Conservation (phyloP, 1,284 basidiomycete genomes). For the Cutaneotrichosporon sp. region DNA sequence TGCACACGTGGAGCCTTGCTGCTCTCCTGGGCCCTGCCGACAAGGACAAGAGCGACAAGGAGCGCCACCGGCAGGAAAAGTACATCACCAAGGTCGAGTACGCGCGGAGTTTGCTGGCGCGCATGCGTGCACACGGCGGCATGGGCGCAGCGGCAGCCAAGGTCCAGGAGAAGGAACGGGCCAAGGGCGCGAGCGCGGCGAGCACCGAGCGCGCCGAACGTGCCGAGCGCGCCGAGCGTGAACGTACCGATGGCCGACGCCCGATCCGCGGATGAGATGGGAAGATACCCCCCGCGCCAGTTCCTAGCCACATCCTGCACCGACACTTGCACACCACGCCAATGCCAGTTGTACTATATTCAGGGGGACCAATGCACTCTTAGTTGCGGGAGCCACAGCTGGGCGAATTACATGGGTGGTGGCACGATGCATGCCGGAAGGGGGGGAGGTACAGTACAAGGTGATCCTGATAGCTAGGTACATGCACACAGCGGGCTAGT, state of each 20-base stretch:
- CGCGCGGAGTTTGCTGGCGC: constrained; percentile 36
- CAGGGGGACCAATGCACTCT: background rate
- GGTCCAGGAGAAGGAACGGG: constrained; percentile 9
- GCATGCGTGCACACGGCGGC: constrained; percentile 25
- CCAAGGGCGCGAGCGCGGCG: background rate
- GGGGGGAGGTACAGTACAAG: too few relatives aligned
- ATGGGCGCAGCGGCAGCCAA: constrained; percentile 6
- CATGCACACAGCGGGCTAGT: background rate
- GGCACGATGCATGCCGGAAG: background rate
- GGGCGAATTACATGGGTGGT: background rate
- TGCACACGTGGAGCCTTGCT: constrained; percentile 68
- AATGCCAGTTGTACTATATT: background rate
- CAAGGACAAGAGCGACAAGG: constrained; percentile 17
- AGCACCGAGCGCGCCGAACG: constrained; percentile 2
- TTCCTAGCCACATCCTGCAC: background rate
- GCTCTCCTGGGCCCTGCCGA: constrained; percentile 57
- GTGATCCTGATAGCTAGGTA: background rate
- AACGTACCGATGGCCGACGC: background rate
- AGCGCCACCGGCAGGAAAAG: constrained; percentile 33
- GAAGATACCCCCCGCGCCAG: background rate
- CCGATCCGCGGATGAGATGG: background rate
- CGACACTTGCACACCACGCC: background rate
- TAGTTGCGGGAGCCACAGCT: background rate
- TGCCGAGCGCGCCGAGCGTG: background rate
- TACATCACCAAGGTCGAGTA: constrained; percentile 42